Base-by-base conservation (phyloP, 176 grass and related monocot genomes). In the Musa troglodytarum region DNA sequence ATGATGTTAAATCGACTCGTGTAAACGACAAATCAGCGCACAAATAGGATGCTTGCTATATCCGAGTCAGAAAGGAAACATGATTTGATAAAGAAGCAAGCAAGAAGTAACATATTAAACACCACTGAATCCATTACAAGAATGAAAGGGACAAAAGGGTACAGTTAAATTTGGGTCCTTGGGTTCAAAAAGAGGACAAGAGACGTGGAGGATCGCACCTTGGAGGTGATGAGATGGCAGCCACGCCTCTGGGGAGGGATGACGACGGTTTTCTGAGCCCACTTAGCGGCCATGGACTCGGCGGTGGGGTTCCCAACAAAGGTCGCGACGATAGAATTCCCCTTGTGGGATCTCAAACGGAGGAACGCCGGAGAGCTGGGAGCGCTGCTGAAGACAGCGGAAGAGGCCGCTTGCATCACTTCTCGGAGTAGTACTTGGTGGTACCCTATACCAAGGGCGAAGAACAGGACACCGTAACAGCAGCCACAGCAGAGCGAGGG, bases 221-320 rank as follows among this genome's bases (percentile, higher is more conserved):
- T 89, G 63, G 86, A 58, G 76, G 94, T 98, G 80, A 98, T 84
- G 84, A 98, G 90, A 79, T 93, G 90, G 80, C 94, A 98, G 3
- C 94, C 94, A 66, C 94, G 94, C 72, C 90, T 78, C 82, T 93
- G 90, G 28, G 86, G 76, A 55, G 94, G 90, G 82, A 98, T 80
- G 71, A 98, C 80, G 29, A 98, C 76, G 34, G 88, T 93, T 84
- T 72, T 98, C 84, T 98, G 94, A 53, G 90, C 84, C 94, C 94
- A 98, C 50, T 87, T 87, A 64, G 82, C 80, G 16, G 75, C 78
- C 88, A 89, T 59, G 16, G 94, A 28, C 2, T 81, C 85, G 23
- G 87, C 34, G 4, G 72, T 68, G 20, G 82, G 55, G 9, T 64
- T 65, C 22, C 77, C 74, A 11, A 81, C 70, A 25, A 83, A 24